Evolutionary conservation across 345 rosid species (phyloP).

Genomic region (Dipteronia dyeriana): DNA sequence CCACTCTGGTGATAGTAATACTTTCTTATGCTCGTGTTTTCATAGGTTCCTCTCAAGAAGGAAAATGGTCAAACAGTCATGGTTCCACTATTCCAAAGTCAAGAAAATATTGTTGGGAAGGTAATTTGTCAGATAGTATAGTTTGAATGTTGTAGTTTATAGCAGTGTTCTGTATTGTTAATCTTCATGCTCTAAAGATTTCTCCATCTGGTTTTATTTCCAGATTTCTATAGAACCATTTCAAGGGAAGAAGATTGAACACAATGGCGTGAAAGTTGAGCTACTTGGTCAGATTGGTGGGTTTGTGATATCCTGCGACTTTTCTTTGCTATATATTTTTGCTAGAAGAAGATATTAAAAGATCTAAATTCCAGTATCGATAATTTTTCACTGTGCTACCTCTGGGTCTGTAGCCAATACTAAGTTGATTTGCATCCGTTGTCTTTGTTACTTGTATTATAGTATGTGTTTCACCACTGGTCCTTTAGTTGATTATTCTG

Average conservation of each 20-base stretch:
- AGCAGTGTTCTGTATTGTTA: neutral
- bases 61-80: slow-evolving; percentile 84
- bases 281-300: slow-evolving; percentile 96
- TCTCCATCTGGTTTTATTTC: slow-evolving; percentile 14
- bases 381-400: neutral
- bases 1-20: neutral
- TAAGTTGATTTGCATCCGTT: too few relatives aligned
- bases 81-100: slow-evolving; percentile 89
- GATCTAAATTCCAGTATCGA: neutral
- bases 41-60: slow-evolving; percentile 85
- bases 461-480: neutral
- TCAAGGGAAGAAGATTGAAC: slow-evolving; percentile 95
- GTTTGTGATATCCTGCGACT: slow-evolving; percentile 14
- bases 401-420: neutral
- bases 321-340: neutral
- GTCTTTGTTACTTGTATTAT: neutral
- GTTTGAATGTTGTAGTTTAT: slow-evolving; percentile 7
- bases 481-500: neutral
- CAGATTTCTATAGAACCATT: slow-evolving; percentile 81
- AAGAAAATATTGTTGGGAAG: slow-evolving; percentile 92
- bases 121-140: slow-evolving; percentile 34
- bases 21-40: slow-evolving; percentile 12
- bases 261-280: slow-evolving; percentile 93
- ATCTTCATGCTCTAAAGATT: neutral
- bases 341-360: neutral